A percentile compares a stretch with the other conserved stretches of the same genome.
Evolutionary conservation across 768 basidiomycete genomes (phyloP).

Genomic region (Myochromella boudieri): DNA sequence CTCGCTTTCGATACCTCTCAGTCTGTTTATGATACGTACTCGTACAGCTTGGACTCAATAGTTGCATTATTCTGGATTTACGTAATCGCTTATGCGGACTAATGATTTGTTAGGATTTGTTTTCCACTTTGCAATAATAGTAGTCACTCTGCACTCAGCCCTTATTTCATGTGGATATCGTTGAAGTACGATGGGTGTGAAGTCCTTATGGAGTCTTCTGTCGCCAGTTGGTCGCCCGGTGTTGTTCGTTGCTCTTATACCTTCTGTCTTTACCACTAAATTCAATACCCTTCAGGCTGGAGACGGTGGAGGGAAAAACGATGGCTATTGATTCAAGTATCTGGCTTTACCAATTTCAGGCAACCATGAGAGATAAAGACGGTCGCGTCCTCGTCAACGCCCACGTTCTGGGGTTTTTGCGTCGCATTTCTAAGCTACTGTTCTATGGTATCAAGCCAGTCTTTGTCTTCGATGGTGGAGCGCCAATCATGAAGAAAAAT

Average conservation of each 20-base stretch:
- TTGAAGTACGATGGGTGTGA: constrained; percentile 78
- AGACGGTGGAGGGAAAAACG: constrained; percentile 91
- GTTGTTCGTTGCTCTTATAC: constrained; percentile 47
- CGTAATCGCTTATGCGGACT: constrained; percentile 10
- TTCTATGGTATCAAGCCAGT: constrained; percentile 99
- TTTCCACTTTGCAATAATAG: no score
- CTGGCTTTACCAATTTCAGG: constrained; percentile 99
- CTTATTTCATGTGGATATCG: no score
- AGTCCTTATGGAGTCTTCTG: constrained; percentile 91
- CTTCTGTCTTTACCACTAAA: not conserved
- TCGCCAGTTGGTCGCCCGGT: constrained; percentile 94
- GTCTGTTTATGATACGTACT: not conserved
- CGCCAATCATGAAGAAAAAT: constrained; percentile 82
- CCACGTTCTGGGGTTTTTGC: constrained; percentile 87
- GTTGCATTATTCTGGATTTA: constrained; percentile 10
- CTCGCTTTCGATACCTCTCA: constrained; percentile 1
- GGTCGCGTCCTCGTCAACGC: constrained; percentile 89
- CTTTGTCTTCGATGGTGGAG: constrained; percentile 98
- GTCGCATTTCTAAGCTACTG: constrained; percentile 90
- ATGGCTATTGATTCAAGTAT: constrained; percentile 99
- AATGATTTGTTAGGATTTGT: not conserved
- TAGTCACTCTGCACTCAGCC: no score
- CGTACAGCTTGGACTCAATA: not conserved
- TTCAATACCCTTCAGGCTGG: constrained; percentile 54
- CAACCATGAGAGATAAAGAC: constrained; percentile 98